Evolutionary conservation across 2,329 filamentous ascomycete species (phyloP), one percentile per base, ranked within the genome.

Genomic region (Sporothrix inflata): DNA sequence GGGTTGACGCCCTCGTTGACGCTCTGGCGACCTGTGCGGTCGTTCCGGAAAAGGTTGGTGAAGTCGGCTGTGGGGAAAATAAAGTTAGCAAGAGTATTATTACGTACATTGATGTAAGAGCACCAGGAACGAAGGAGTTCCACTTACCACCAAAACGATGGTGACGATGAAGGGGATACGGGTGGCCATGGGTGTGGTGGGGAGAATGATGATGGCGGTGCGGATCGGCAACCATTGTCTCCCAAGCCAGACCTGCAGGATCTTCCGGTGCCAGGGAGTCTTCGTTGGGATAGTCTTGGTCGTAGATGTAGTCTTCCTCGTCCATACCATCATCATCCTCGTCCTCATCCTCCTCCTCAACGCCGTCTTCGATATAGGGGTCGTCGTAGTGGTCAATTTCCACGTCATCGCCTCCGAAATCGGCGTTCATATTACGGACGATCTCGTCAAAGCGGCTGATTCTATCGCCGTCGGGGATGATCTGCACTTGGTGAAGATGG

Each of bases 1-100:
- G 95, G 95, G 78, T 98, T 98, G 27, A 90, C 86, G 3, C 94
- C 94, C 79, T 98, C 94, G 75, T 97, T 94, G 38, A 85, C 85
- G 72, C 87, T 85, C 42, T 87, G 84, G 24, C 82, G 83, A 63
- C 85, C 85, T 70, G 86, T 80, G 72, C 88, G 85, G 76, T 89
- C 86, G 8, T 83, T 81, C 74, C 75, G 88, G 84, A 81, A 84
- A 73, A 84, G 85, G 75, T 80, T 85, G 57, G 84, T 82, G 77
- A 87, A 86, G 72, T 87, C 84, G 7, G 55, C 55, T 38, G 53
- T 4, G 8, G 24, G 12, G 2, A 11, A 27, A 27, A 8, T 3
- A 42, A n/a, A 34, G 30, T 61, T 38, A 38, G 55, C 30, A 61
- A 40, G 51, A 27, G 9, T 27, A 19, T 9, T 21, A 24, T 21